Percentiles rank a stretch among this genome's conserved stretches.
phyloP scores from a whole-genome alignment of 805 yeast species.

The Wickerhamomyces queroliae region DNA sequence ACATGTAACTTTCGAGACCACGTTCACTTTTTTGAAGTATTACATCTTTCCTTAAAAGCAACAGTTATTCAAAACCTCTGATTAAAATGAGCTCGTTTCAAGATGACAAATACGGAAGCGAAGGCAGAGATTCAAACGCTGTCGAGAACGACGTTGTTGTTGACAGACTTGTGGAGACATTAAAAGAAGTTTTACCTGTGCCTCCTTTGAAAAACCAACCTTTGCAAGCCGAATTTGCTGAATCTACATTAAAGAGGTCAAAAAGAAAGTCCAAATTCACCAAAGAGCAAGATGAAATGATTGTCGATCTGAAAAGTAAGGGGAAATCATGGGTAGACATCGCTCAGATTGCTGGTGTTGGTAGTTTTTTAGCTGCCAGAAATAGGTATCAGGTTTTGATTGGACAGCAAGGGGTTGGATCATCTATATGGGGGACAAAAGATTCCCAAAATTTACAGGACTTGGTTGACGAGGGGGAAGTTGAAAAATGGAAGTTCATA shows the following conservation, averaged over 20 bases:
- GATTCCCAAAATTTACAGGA: slow-evolving; percentile 46
- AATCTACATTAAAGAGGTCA: slow-evolving; percentile 41
- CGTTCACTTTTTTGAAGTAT: no score
- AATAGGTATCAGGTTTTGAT: slow-evolving; percentile 75
- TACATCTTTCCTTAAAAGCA: no score
- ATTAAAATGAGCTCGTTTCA: no score
- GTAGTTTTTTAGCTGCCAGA: slow-evolving; percentile 65
- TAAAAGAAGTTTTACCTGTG: slow-evolving; percentile 8
- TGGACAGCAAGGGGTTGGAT: slow-evolving; percentile 78
- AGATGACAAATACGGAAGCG: no score
- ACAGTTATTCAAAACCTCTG: no score
- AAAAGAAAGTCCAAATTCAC: slow-evolving; percentile 66
- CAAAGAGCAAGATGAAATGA: slow-evolving; percentile 60
- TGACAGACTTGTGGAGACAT: slow-evolving; percentile 4
- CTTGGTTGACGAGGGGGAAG: slow-evolving; percentile 62
- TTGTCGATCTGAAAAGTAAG: slow-evolving; percentile 51
- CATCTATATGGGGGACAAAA: slow-evolving; percentile 53
- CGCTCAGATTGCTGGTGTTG: slow-evolving; percentile 58
- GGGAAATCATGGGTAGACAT: slow-evolving; percentile 74
- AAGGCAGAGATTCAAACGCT: not conserved
- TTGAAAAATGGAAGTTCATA: slow-evolving; percentile 65
- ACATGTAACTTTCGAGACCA: no score
- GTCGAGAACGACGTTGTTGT: not conserved
- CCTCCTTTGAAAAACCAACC: slow-evolving; percentile 20
- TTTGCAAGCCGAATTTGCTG: slow-evolving; percentile 36